These are phyloP conservation scores for Vitrella brassicaformis DNA, from an alignment of 73 alveolate species.

Conservation along the genomic window DNA sequence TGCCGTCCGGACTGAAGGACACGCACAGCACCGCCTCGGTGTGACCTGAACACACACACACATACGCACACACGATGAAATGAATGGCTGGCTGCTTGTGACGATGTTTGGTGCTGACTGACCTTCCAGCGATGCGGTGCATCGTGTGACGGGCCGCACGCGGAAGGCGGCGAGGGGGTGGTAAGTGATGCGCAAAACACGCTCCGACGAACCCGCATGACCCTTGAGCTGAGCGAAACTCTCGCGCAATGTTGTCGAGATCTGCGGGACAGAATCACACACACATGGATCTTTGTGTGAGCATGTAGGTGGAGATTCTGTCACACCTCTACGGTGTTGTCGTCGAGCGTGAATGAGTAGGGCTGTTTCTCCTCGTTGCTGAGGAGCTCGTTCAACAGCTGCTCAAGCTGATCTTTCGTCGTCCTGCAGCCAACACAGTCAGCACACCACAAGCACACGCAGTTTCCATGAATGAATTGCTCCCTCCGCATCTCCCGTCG, in stretches of 20 bases:
- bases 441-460: slow-evolving; percentile 13
- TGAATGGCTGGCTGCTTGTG: no score
- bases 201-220: slow-evolving; percentile 11
- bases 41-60: not conserved
- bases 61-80: no score
- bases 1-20: slow-evolving; percentile 83
- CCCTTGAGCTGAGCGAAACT: not conserved
- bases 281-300: not conserved
- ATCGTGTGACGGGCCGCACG: slow-evolving; percentile 95
- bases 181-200: slow-evolving; percentile 67
- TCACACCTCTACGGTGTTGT: slow-evolving; percentile 9
- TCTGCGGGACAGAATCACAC: not conserved
- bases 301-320: not conserved
- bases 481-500: not conserved
- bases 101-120: no score
- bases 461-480: not conserved
- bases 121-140: slow-evolving; percentile 92
- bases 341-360: slow-evolving; percentile 23
- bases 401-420: slow-evolving; percentile 23
- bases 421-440: slow-evolving; percentile 26
- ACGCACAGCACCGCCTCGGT: slow-evolving; percentile 27
- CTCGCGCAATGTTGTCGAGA: not conserved
- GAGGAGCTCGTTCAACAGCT: slow-evolving; percentile 21
- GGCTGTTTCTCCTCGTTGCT: slow-evolving; percentile 18
- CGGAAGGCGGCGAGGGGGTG: slow-evolving; percentile 94